Evolutionary conservation across 768 basidiomycete genomes (phyloP).

Genomic region (Boletellus sp.): DNA sequence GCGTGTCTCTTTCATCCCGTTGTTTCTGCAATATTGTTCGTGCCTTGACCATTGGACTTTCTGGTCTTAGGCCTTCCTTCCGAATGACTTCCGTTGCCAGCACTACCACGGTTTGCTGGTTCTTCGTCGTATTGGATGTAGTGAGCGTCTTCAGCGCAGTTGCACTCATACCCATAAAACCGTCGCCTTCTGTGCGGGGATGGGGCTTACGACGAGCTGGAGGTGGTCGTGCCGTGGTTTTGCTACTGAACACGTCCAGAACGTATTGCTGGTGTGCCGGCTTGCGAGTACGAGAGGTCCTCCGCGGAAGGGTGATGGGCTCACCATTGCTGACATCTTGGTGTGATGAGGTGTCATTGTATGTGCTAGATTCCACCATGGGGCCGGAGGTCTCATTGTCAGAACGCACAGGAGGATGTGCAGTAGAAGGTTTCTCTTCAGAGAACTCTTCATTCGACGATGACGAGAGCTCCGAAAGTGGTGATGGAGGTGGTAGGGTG

Average conservation of each 20-base stretch:
- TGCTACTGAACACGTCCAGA: slow-evolving; percentile 38
- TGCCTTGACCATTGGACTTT: slow-evolving; percentile 75
- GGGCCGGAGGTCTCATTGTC: slow-evolving; percentile 1
- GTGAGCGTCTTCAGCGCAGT: slow-evolving; percentile 69
- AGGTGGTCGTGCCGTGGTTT: slow-evolving; percentile 26
- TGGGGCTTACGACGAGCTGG: slow-evolving; percentile 45
- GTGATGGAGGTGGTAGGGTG: slow-evolving; percentile 4
- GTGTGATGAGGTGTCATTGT: slow-evolving; percentile 8
- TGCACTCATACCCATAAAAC: slow-evolving; percentile 65
- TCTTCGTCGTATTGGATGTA: slow-evolving; percentile 64
- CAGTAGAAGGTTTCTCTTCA: neutral
- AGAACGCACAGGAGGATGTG: neutral
- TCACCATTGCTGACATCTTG: slow-evolving; percentile 7
- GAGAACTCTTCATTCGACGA: slow-evolving; percentile 17
- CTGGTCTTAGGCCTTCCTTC: slow-evolving; percentile 67
- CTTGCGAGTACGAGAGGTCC: slow-evolving; percentile 51
- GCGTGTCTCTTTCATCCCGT: slow-evolving; percentile 55
- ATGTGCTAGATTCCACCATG: slow-evolving; percentile 8
- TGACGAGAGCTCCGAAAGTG: slow-evolving; percentile 26
- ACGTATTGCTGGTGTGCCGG: slow-evolving; percentile 31
- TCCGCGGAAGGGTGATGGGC: slow-evolving; percentile 33
- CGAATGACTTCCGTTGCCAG: slow-evolving; percentile 69
- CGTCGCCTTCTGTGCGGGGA: slow-evolving; percentile 34
- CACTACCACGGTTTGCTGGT: slow-evolving; percentile 61
- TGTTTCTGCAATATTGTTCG: slow-evolving; percentile 64